Base-by-base conservation (phyloP, 306 rosid genomes). In the Cercis canadensis region DNA sequence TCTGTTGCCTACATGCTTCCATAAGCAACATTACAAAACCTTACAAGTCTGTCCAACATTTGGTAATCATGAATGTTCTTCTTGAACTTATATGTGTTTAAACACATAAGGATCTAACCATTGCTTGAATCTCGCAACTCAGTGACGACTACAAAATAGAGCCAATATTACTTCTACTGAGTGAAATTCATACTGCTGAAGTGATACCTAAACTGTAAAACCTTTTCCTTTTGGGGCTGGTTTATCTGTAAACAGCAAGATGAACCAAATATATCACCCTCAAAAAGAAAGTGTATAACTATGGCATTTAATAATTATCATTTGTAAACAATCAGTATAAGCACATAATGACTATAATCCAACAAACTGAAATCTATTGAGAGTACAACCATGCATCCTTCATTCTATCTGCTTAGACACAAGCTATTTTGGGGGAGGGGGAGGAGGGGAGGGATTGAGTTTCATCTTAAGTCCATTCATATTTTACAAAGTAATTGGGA, bases 401-500 rank as follows among this genome's bases (percentile, higher is more conserved):
- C 61, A 13, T 24, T 13, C 29, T 16, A 12, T 29, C 9, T 5
- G 61, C 29, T 12, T 55, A 5, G 39, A 55, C 36, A 9, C 6
- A 65, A 71, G 34, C 47, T 7, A 60, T 49, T 52, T 45, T 9
- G 45, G 51, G 41, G 14, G 43, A 65, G 29, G 29, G 59, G 13
- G 37, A 24, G 12, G 36, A 11, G 29, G 59, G 13, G 37, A 24
- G 12, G 36, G 43, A 75, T 69, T 17, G 52, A 65, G 21, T 67
- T 55, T 43, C 57, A 24, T 24, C 40, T 14, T 11, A 39, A 67
- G n/a, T n/a, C n/a, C n/a, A n/a, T n/a, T n/a, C n/a, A n/a, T n/a
- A n/a, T n/a, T n/a, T n/a, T n/a, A n/a, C n/a, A 55, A 85, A 67
- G 73, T 44, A 65, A 74, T 19, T 64, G 50, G 67, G 53, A 78